Conservation (phyloP, 106 monocot genomes). For the Dendrobium chrysotoxum region DNA sequence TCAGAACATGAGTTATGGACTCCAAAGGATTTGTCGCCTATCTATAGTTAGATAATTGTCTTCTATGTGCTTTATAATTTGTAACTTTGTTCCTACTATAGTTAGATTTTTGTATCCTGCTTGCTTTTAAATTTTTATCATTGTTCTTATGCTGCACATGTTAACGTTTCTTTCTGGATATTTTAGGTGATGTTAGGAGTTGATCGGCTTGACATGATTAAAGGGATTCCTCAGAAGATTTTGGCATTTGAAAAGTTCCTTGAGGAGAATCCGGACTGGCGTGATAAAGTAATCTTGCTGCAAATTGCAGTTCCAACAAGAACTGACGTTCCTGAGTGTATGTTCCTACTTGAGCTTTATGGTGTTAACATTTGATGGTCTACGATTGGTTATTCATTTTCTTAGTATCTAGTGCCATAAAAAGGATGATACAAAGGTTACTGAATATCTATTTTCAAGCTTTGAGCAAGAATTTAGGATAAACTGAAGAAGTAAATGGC, state of each 20-base stretch:
- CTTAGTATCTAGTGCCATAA: neutral
- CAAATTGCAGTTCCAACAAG: conserved; percentile 96
- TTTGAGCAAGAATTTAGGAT: neutral
- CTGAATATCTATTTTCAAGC: neutral
- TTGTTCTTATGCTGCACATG: neutral
- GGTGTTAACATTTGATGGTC: neutral
- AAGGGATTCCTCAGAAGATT: conserved; percentile 94
- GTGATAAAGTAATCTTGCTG: conserved; percentile 78
- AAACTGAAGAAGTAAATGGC: too few species aligned
- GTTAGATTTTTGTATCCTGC: too few species aligned
- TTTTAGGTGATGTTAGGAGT: conserved; percentile 88
- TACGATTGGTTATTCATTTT: neutral
- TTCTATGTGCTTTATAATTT: neutral
- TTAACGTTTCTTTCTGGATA: neutral
- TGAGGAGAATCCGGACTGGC: conserved; percentile 75
- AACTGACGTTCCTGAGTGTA: conserved; percentile 96
- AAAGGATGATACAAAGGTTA: neutral
- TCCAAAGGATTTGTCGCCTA: neutral
- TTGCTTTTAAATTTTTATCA: neutral
- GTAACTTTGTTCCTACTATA: neutral
- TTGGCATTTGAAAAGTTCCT: conserved; percentile 95
- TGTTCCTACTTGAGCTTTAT: conserved; percentile 7
- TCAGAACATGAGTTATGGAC: neutral
- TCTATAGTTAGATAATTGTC: neutral
- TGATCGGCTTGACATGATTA: conserved; percentile 92